Base-by-base conservation (phyloP, 2,329 filamentous ascomycete genomes). In the Talaromyces sp. region DNA sequence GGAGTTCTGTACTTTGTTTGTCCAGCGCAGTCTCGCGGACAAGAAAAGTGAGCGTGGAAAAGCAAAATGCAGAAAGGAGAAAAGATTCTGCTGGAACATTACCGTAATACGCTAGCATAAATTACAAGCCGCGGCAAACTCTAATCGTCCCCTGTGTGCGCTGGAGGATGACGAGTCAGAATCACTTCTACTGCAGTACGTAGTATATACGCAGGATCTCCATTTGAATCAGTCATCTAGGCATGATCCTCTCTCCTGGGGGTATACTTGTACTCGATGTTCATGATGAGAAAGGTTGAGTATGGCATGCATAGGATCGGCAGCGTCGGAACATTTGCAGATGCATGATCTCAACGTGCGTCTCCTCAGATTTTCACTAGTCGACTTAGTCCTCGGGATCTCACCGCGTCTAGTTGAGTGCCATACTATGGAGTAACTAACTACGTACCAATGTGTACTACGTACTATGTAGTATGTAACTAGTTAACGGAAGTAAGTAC, bases 341-440 rank as follows among this genome's bases (percentile, higher is more conserved):
- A 35, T 37, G 50, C 50, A 52, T 52, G 48, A 52, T 18, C 50
- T 54, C 50, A 54, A 37, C 50, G 31, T 54, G 50, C 50, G 11
- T 54, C 11, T 54, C 31, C 2, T 37, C 31, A 2, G n/a, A n/a
- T n/a, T n/a, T n/a, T 21, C 11, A 21, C 28, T 28, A 3, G 6
- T 6, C 6, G 6, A 28, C 28, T 28, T 28, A 6, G 28, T 28
- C 28, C 28, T 28, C 28, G 28, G 28, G 3, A 28, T 28, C 28
- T 3, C 28, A 28, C 28, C 3, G 28, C 28, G 28, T 6, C 28
- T n/a, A n/a, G n/a, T n/a, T n/a, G n/a, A n/a, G n/a, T n/a, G n/a
- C n/a, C n/a, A n/a, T n/a, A n/a, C n/a, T n/a, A n/a, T n/a, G n/a
- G n/a, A n/a, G n/a, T 28, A 28, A 28, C 28, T 28, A 3, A 28